These are phyloP conservation scores for Cyberlindnera americana DNA, from an alignment of 805 yeast genomes.

Conservation along the genomic window DNA sequence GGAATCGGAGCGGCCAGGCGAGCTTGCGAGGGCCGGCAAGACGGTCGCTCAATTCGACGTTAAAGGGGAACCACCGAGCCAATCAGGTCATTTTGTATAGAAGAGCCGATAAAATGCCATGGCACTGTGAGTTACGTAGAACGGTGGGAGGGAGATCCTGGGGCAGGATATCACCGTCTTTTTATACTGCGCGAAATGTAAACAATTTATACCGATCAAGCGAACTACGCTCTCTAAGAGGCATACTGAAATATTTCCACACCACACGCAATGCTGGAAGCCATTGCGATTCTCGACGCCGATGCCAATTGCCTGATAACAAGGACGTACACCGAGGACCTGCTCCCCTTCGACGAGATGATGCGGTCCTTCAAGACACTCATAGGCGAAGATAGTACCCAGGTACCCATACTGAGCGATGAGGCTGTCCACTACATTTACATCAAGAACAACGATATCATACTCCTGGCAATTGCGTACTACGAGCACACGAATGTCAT, in stretches of 20 bases:
- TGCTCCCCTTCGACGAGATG: constrained; percentile 44
- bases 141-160: too few species aligned
- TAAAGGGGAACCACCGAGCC: too few species aligned
- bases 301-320: constrained; percentile 65
- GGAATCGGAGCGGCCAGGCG: too few species aligned
- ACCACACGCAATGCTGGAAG: constrained; percentile 9
- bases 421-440: constrained; percentile 56
- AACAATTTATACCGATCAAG: too few species aligned
- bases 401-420: constrained; percentile 30
- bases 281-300: constrained; percentile 58
- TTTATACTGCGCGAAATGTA: constrained; percentile 12
- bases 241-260: too few species aligned
- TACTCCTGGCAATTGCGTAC: constrained; percentile 20
- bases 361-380: constrained; percentile 54
- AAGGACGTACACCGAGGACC: constrained; percentile 69
- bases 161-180: too few species aligned
- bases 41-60: too few species aligned
- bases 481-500: constrained; percentile 44
- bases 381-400: constrained; percentile 25
- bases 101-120: too few species aligned
- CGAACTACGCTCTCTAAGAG: too few species aligned
- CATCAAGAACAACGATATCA: constrained; percentile 47
- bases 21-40: too few species aligned
- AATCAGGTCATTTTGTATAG: too few species aligned
- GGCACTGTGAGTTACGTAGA: too few species aligned